Base-by-base conservation (phyloP, 352 stramenopile genomes). In the Phytophthora aleatoria region DNA sequence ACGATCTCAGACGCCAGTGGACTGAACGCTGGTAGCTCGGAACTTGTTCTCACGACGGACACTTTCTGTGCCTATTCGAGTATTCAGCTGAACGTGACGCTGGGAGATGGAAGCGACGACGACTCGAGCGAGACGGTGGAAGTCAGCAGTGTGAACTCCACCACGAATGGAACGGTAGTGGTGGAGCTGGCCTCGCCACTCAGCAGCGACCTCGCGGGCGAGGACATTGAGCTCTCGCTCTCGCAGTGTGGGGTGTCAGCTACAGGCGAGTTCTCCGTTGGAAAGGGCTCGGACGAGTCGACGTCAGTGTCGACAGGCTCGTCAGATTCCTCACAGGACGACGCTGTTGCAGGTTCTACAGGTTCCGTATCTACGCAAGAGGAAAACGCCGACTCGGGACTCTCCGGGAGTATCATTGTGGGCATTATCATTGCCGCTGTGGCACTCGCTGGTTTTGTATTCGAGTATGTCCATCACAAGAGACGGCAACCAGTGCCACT, bases 391-490 rank as follows among this genome's bases (percentile, higher is more conserved):
- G 50, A 42, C 2, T 78, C 87, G 2, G 87, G 87, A n/a, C 77
- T 95, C 2, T 81, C 83, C 3, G 72, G 81, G 38, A 83, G 84
- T n/a, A 57, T 91, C 42, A 77, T 90, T 54, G 81, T 92, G 50
- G 87, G 61, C 36, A 89, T 92, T 48, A 78, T 71, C 27, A 83
- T 95, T n/a, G 85, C 73, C 10, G 72, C 76, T 13, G 66, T 93
- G 33, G 87, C 87, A 2, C 8, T 89, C 13, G 53, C 73, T 1
- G 87, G 85, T 27, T 95, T 95, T 55, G 35, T 85, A 12, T 81
- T 90, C 50, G 87, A 95, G 62, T 92, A 78, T 61, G 56, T 58
- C 41, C 67, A 88, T 64, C 87, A 95, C 74, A 91, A 90, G 52
- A 76, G 76, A 67, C 78, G 77, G 38, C 76, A 92, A 67, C 50